Evolutionary conservation across 179 eudicot species (phyloP).

Genomic region (Pouteria campechiana): DNA sequence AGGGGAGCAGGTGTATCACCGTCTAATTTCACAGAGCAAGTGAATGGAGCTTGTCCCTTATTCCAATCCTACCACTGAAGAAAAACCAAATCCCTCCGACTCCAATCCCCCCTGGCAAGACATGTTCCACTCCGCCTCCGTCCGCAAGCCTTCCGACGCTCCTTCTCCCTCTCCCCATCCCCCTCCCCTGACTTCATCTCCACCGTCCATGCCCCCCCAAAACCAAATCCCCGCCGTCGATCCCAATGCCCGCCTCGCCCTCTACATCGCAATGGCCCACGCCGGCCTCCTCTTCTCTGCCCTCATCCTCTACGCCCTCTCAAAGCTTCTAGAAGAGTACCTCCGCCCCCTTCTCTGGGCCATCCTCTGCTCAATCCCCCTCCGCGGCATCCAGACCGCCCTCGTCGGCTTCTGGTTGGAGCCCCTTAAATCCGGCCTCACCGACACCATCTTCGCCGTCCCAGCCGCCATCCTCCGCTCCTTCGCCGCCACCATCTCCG

Average conservation of each 20-base stretch:
- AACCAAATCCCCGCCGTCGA: constrained; percentile 22
- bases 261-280: constrained; percentile 91
- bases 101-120: constrained; percentile 65
- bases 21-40: background rate
- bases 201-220: constrained; percentile 2
- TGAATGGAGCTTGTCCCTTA: constrained; percentile 52
- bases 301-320: constrained; percentile 46
- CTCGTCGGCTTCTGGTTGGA: constrained; percentile 74
- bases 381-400: constrained; percentile 67
- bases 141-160: constrained; percentile 32
- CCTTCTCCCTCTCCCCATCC: constrained; percentile 6
- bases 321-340: constrained; percentile 64
- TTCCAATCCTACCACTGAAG: constrained; percentile 29
- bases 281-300: constrained; percentile 64
- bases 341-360: constrained; percentile 89
- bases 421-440: constrained; percentile 68
- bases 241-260: constrained; percentile 55
- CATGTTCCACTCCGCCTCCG: constrained; percentile 83
- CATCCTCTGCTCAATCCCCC: constrained; percentile 78
- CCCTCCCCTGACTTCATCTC: constrained; percentile 13
- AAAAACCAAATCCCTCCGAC: too few relatives aligned
- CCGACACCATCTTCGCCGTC: constrained; percentile 72
- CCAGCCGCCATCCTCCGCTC: constrained; percentile 61
- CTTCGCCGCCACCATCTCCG: constrained; percentile 69
- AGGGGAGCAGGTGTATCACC: background rate